These are phyloP conservation scores for Neurospora africana DNA, from an alignment of 495 filamentous ascomycete species.

Conservation along the genomic window DNA sequence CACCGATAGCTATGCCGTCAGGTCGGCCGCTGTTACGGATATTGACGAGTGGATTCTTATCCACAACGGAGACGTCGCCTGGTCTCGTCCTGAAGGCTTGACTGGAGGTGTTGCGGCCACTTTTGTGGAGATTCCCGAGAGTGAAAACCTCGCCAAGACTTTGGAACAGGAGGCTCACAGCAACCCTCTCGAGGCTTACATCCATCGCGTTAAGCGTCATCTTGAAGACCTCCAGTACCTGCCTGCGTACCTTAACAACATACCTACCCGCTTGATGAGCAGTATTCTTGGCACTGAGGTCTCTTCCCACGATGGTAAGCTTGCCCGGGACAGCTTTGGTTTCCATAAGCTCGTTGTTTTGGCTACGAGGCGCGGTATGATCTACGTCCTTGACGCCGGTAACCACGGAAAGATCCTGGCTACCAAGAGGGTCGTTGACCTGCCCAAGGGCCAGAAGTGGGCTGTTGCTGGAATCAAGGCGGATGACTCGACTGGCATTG, in stretches of 20 bases:
- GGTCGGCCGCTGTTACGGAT: constrained; percentile 59
- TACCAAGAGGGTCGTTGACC: constrained; percentile 49
- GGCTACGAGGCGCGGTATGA: constrained; percentile 67
- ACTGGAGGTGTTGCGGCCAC: constrained; percentile 62
- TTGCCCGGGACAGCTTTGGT: constrained; percentile 70
- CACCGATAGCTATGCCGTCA: constrained; percentile 55
- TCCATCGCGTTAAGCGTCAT: constrained; percentile 80
- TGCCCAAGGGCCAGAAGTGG: constrained; percentile 46
- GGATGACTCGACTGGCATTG: constrained; percentile 40
- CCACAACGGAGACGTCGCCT: constrained; percentile 67
- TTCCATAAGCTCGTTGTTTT: constrained; percentile 74
- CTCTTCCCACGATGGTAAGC: constrained; percentile 35
- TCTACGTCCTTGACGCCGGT: constrained; percentile 70
- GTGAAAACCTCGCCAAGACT: constrained; percentile 64
- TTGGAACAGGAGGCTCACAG: constrained; percentile 79
- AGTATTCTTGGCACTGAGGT: constrained; percentile 53
- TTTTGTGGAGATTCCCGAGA: constrained; percentile 64
- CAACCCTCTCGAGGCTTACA: constrained; percentile 66
- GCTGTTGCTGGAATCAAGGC: constrained; percentile 57
- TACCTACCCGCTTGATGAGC: constrained; percentile 55
- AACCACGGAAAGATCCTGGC: constrained; percentile 67
- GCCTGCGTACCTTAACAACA: constrained; percentile 57
- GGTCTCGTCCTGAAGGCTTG: constrained; percentile 75
- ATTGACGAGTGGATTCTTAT: constrained; percentile 74
- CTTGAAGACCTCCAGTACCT: constrained; percentile 65